These are phyloP conservation scores for Aspergillus melleus DNA, from an alignment of 2,329 filamentous ascomycete genomes.

Conservation along the genomic window DNA sequence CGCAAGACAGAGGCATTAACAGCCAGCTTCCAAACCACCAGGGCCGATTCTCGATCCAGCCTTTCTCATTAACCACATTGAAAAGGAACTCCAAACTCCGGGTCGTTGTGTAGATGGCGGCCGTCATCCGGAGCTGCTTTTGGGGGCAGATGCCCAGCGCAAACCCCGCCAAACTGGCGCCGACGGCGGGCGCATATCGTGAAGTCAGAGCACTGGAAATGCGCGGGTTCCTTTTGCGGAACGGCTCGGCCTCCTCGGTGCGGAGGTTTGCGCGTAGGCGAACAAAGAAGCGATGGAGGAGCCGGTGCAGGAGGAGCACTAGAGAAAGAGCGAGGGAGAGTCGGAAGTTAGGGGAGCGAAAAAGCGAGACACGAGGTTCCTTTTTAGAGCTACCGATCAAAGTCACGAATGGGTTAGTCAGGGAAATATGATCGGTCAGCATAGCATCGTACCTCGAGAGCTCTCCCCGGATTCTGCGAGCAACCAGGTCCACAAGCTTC, in stretches of 20 bases:
- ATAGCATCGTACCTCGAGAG: slow-evolving; percentile 13
- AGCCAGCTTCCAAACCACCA: slow-evolving; percentile 87
- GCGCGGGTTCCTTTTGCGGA: slow-evolving; percentile 78
- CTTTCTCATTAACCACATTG: slow-evolving; percentile 76
- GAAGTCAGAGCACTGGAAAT: slow-evolving; percentile 76
- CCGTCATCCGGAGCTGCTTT: slow-evolving; percentile 70
- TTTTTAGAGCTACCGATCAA: slow-evolving; percentile 25
- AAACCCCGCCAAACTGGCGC: slow-evolving; percentile 81
- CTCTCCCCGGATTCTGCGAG: slow-evolving; percentile 23
- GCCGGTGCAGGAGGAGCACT: slow-evolving; percentile 82
- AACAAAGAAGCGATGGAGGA: slow-evolving; percentile 86
- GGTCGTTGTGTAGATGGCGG: slow-evolving; percentile 79
- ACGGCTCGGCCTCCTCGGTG: slow-evolving; percentile 75
- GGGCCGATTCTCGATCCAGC: slow-evolving; percentile 66
- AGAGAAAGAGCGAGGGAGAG: slow-evolving; percentile 80
- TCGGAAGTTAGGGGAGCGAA: slow-evolving; percentile 67
- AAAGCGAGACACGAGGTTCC: slow-evolving; percentile 40
- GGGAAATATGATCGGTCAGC: neutral
- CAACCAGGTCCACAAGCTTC: slow-evolving; percentile 61
- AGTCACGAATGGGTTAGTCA: neutral
- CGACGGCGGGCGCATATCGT: slow-evolving; percentile 81
- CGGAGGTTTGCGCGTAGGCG: slow-evolving; percentile 77
- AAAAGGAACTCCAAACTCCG: slow-evolving; percentile 83
- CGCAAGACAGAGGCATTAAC: slow-evolving; percentile 72
- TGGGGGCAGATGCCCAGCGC: slow-evolving; percentile 75